Percentiles rank a stretch among this genome's conserved stretches.
These are phyloP conservation scores for Esteya vermicola DNA, from an alignment of 2,329 filamentous ascomycete species.

Conservation along the genomic window DNA sequence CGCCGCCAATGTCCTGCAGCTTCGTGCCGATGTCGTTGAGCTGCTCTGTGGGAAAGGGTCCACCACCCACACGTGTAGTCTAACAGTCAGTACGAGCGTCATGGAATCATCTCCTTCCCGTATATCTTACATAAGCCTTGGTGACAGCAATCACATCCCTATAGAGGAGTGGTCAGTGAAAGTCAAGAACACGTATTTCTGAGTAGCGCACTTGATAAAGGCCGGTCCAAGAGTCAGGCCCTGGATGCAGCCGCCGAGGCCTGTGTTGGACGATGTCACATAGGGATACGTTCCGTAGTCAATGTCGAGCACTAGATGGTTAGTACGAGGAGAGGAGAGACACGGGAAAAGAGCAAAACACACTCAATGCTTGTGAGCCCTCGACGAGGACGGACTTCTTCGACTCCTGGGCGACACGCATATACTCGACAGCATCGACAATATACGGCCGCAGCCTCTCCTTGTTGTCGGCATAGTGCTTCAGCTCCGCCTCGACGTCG, in stretches of 20 bases:
- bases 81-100: constrained; percentile 4
- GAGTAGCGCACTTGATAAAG: constrained; percentile 3
- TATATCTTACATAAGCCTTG: constrained; percentile 35
- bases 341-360: background rate
- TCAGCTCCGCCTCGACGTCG: constrained; percentile 57
- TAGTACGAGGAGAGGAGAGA: background rate
- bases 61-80: constrained; percentile 43
- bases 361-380: constrained; percentile 25
- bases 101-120: background rate
- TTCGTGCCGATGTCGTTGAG: constrained; percentile 21
- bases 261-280: constrained; percentile 43
- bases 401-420: constrained; percentile 35
- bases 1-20: constrained; percentile 20
- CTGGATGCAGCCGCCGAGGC: constrained; percentile 32
- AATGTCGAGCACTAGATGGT: constrained; percentile 35
- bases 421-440: constrained; percentile 45
- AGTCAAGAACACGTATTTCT: too few species aligned
- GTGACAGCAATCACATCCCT: constrained; percentile 47
- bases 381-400: constrained; percentile 46
- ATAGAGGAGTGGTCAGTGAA: background rate
- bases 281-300: constrained; percentile 46
- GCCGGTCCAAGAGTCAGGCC: constrained; percentile 16
- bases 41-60: constrained; percentile 48
- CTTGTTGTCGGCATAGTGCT: constrained; percentile 43
- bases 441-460: constrained; percentile 43